phyloP scores from a whole-genome alignment of 2,329 filamentous ascomycete genomes.

The Fusarium kyushuense region DNA sequence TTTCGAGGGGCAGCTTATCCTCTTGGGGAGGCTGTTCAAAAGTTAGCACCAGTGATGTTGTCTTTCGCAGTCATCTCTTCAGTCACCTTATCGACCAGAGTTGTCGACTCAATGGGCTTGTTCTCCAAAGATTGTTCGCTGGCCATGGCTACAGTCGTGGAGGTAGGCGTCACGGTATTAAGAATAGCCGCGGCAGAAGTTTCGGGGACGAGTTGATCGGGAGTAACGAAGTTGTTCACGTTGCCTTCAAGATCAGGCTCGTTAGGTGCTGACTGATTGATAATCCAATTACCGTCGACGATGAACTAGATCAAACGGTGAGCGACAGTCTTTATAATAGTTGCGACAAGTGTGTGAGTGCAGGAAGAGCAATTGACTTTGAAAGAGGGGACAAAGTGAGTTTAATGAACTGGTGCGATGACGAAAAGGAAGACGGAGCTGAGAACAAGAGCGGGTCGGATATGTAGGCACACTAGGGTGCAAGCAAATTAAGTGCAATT shows the following conservation, averaged over 20 bases:
- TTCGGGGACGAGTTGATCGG: conserved; percentile 72
- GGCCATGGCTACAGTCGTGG: conserved; percentile 78
- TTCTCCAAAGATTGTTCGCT: conserved; percentile 66
- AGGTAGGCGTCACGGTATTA: conserved; percentile 76
- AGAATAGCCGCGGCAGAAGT: conserved; percentile 64
- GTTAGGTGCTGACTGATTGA: conserved; percentile 82
- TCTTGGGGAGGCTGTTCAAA: conserved; percentile 33
- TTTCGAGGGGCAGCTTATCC: conserved; percentile 49
- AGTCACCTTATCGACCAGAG: conserved; percentile 43
- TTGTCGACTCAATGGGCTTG: conserved; percentile 36
- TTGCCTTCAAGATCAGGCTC: conserved; percentile 87
- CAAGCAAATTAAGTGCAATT: conserved; percentile 40
- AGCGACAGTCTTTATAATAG: conserved; percentile 32
- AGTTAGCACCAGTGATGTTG: conserved; percentile 23
- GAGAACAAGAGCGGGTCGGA: conserved; percentile 37
- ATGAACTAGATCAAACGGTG: conserved; percentile 76
- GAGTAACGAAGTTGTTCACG: conserved; percentile 90
- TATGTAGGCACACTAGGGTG: conserved; percentile 47
- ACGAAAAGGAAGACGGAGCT: conserved; percentile 35
- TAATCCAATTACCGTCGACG: conserved; percentile 91
- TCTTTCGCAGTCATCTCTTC: conserved; percentile 30
- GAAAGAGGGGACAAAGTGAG: conserved; percentile 34
- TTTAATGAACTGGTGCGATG: conserved; percentile 39
- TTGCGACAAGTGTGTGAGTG: conserved; percentile 23
- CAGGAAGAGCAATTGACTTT: conserved; percentile 41